Conservation (phyloP, 176 grass and related monocot genomes). For the Echinochloa phyllopogon region DNA sequence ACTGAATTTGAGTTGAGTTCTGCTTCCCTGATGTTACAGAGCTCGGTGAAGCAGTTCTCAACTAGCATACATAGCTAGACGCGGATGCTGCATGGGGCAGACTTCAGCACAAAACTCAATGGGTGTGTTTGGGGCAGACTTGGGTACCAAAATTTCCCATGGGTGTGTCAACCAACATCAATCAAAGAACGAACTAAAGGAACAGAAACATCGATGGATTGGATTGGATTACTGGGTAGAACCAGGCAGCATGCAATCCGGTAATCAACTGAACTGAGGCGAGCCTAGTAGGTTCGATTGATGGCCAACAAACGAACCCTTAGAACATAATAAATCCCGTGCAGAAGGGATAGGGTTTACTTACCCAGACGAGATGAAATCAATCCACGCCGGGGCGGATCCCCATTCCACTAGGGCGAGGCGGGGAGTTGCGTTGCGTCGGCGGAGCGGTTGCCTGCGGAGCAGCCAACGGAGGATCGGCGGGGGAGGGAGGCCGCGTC, state of each 20-base stretch:
- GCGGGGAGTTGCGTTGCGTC: neutral
- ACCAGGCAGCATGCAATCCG: neutral
- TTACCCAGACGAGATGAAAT: neutral
- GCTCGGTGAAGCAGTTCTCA: neutral
- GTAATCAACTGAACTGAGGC: neutral
- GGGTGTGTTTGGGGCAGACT: neutral
- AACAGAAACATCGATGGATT: neutral
- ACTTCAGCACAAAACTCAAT: neutral
- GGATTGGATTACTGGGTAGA: neutral
- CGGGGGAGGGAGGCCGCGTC: neutral
- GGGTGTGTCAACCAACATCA: neutral
- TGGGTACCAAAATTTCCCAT: neutral
- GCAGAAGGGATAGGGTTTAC: neutral
- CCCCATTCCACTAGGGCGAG: neutral
- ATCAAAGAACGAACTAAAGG: neutral
- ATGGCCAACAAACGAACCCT: neutral
- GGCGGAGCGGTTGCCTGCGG: neutral
- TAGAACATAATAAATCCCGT: neutral
- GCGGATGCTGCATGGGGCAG: neutral
- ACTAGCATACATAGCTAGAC: neutral
- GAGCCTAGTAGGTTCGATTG: neutral
- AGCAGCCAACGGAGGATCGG: neutral
- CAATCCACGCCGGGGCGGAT: neutral
- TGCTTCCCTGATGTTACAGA: neutral
- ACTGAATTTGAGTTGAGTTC: neutral